Evolutionary conservation across 441 rosid genomes (phyloP), one percentile per base, ranked within the genome.

Genomic region (Theobroma grandiflorum): DNA sequence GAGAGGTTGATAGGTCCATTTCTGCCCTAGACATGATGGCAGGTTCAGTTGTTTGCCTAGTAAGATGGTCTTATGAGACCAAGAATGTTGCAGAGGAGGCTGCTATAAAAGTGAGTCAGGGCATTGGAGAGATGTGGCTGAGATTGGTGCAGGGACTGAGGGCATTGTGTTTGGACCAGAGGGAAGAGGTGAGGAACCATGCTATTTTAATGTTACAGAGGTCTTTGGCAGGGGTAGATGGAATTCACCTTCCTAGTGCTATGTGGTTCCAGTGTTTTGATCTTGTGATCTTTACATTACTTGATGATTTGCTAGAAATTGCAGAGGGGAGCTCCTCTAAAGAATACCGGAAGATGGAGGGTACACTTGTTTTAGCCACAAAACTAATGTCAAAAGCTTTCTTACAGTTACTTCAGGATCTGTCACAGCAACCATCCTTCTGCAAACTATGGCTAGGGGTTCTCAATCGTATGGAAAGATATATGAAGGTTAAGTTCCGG

Each of bases 101-200:
- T 58, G 87, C 90, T 2, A 52, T 45, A 74, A 89, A 78, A 79
- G 80, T 92, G 81, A 81, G 83, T 50, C 89, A 84, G 81, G 93
- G 90, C 72, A 92, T 91, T 6, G 92, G 91, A 52, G 91, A 92
- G 85, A 92, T 92, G 96, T 91, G 96, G 96, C 83, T 92, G 65
- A 90, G 90, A 80, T 87, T 92, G 31, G 92, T 90, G 67, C 91
- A 89, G 80, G 91, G 89, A 40, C 82, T 92, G 82, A 85, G 87
- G 73, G 86, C 88, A 78, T 85, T 91, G n/a, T 92, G 93, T 84
- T 83, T 87, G 83, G 93, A 91, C 76, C 94, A 85, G 85, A 88
- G 93, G 35, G 94, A 92, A 82, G 88, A 89, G 73, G 94, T 92
- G 71, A 84, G 92, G 82, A 90, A 90, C 82, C 92, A 90, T 53